phyloP scores from a whole-genome alignment of 257 asterid species.

The Rubia yunnanensis region DNA sequence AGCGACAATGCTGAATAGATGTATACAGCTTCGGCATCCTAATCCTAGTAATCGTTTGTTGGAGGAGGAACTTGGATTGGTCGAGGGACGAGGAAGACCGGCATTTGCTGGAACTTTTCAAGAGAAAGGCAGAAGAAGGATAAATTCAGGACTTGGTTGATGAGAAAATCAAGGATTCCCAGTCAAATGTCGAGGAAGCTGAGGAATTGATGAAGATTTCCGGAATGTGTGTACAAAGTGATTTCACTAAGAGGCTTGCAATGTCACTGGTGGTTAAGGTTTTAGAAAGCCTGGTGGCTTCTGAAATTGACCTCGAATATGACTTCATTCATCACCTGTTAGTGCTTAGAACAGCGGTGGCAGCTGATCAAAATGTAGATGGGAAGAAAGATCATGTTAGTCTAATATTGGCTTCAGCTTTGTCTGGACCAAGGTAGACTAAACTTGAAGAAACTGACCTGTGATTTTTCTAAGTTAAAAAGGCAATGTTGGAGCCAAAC shows the following conservation, averaged over 20 bases:
- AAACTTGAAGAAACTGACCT: background rate
- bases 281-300: conserved; percentile 11
- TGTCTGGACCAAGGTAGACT: background rate
- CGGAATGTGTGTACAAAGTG: conserved; percentile 20
- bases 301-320: conserved; percentile 12
- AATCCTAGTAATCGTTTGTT: conserved; percentile 18
- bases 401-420: background rate
- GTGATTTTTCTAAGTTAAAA: too few species aligned
- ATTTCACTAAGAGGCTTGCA: conserved; percentile 21
- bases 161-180: conserved; percentile 6
- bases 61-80: conserved; percentile 22
- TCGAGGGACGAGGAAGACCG: conserved; percentile 4
- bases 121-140: conserved; percentile 14
- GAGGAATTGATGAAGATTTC: conserved; percentile 13
- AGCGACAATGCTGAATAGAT: too few species aligned
- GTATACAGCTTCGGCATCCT: conserved; percentile 21
- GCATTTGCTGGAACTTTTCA: conserved; percentile 15
- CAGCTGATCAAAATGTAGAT: background rate
- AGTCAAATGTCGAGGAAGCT: conserved; percentile 9
- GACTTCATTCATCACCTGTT: background rate
- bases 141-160: conserved; percentile 16
- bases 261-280: conserved; percentile 19
- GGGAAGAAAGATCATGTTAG: background rate
- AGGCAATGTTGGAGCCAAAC: too few species aligned
- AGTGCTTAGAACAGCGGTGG: background rate